Base-by-base conservation (phyloP, 2,329 filamentous ascomycete genomes). In the Fusarium sp. region DNA sequence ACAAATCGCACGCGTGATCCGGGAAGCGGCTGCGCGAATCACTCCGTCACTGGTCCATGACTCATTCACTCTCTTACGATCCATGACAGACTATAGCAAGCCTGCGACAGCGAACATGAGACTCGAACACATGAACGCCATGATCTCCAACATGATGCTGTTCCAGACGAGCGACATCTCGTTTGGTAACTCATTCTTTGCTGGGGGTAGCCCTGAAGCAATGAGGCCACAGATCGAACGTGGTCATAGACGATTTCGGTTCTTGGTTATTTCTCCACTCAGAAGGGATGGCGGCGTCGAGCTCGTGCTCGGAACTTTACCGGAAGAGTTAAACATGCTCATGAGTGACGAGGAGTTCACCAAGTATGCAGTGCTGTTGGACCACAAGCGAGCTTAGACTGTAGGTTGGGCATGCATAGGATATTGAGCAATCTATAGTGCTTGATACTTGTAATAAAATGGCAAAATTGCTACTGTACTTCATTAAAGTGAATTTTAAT, bases 31-130 rank as follows among this genome's bases (percentile, higher is more conserved):
- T 2, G 20, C 23, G 10, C 58, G 60, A 20, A 63, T 63, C 15
- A 63, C 57, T 6, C 57, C 60, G 7, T 44, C 44, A 18, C 26
- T 63, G 5, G 38, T 63, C 1, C 60, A 63, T 32, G 60, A 63
- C 26, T 14, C 57, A 8, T 62, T 63, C 4, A 62, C 60, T 17
- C 38, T 63, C 0, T 17, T 63, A 1, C 57, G 45, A 1, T 63
- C 60, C 0, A 63, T 63, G 57, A 20, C 57, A 2, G 60, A 63
- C 17, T 63, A 63, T 18, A 63, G 60, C n/a, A 62, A 63, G 7
- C 60, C 60, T 10, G 57, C 60, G 15, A 63, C 60, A 13, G 60
- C 60, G 15, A 63, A 63, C 32, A 63, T 63, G 60, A 57, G 60
- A 8, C 38, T 63, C 9, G 60, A 63, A 5, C 60, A 62, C 5